These are phyloP conservation scores for Mycena latifolia DNA, from an alignment of 768 basidiomycete genomes.

Conservation along the genomic window DNA sequence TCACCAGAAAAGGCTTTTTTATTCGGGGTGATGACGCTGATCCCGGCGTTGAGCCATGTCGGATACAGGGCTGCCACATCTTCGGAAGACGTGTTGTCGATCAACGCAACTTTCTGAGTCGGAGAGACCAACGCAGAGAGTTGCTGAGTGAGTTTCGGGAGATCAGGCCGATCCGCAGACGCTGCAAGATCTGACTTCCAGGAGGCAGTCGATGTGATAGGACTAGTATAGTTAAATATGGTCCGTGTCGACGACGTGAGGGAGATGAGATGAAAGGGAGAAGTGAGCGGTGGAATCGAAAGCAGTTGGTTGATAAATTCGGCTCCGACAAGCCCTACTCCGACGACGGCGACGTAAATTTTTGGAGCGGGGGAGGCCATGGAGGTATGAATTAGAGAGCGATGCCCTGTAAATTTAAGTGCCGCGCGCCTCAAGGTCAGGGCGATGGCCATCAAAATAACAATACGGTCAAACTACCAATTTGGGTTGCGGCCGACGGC, in stretches of 20 bases:
- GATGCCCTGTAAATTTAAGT: background rate
- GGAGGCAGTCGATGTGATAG: conserved; percentile 53
- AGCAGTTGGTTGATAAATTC: conserved; percentile 89
- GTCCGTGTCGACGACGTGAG: conserved; percentile 76
- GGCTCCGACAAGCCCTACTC: conserved; percentile 92
- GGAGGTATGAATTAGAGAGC: conserved; percentile 5
- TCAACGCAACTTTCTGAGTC: conserved; percentile 71
- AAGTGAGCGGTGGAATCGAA: conserved; percentile 65
- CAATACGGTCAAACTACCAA: background rate
- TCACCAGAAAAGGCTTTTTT: conserved; percentile 94
- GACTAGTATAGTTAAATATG: conserved; percentile 63
- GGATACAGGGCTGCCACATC: conserved; percentile 88
- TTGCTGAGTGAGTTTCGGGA: conserved; percentile 53
- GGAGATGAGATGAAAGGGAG: conserved; percentile 74
- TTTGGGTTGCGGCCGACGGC: too few relatives aligned
- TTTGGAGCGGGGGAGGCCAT: conserved; percentile 27
- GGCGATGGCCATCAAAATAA: background rate
- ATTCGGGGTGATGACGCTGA: conserved; percentile 95
- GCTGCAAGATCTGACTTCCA: conserved; percentile 63
- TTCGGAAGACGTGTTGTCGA: conserved; percentile 95
- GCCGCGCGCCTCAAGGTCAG: background rate
- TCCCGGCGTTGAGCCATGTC: conserved; percentile 77
- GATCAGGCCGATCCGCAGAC: conserved; percentile 58
- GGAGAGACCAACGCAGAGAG: conserved; percentile 60
- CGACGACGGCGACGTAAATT: conserved; percentile 82